A percentile compares a stretch with the other conserved stretches of the same genome.
Conservation (phyloP, 768 basidiomycete genomes). For the Tylopilus subfusipes region DNA sequence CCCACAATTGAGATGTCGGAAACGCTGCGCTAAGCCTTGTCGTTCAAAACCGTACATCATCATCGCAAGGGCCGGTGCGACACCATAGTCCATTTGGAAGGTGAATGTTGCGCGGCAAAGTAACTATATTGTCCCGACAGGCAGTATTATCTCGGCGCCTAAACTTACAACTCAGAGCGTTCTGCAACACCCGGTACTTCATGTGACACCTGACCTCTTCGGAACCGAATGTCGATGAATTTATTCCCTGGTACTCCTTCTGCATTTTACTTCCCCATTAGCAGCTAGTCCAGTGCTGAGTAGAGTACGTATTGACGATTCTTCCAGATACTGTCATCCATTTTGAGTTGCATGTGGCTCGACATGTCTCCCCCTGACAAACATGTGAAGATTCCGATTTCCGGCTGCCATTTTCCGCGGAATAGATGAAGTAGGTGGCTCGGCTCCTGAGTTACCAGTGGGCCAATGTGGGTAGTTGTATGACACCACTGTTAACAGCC, state of each 20-base stretch:
- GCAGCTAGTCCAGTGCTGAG: background rate
- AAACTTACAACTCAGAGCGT: background rate
- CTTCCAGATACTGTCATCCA: background rate
- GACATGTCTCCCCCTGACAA: background rate
- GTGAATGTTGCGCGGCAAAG: background rate
- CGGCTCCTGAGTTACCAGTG: background rate
- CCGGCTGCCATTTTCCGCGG: background rate
- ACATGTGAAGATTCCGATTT: background rate
- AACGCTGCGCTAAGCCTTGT: background rate
- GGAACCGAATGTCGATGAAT: background rate
- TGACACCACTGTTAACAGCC: background rate
- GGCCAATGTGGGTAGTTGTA: background rate
- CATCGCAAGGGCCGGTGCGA: background rate
- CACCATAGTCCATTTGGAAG: constrained; percentile 9
- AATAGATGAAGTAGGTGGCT: background rate
- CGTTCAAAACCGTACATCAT: background rate
- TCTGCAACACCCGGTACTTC: background rate
- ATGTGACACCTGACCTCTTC: background rate
- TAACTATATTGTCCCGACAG: background rate
- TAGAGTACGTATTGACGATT: background rate
- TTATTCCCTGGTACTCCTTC: background rate
- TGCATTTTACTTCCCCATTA: background rate
- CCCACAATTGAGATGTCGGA: constrained; percentile 4
- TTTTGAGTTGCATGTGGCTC: constrained; percentile 3
- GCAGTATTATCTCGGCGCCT: background rate